These are phyloP conservation scores for Myotisia sp. DNA, from an alignment of 2,329 filamentous ascomycete genomes.

Conservation along the genomic window DNA sequence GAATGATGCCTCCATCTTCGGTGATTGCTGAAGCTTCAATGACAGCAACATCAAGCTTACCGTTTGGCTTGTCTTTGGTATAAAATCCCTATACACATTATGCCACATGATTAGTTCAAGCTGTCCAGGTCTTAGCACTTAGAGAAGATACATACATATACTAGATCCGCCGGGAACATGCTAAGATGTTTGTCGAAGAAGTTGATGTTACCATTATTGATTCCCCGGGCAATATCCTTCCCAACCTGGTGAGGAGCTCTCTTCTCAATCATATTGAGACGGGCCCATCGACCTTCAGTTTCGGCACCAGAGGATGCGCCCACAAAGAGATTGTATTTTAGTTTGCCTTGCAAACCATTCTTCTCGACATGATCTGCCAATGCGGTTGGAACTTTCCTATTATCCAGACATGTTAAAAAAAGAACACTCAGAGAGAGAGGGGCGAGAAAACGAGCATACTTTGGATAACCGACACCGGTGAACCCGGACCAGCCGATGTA, in stretches of 20 bases:
- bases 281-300: constrained; percentile 86
- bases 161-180: constrained; percentile 79
- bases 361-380: constrained; percentile 80
- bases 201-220: constrained; percentile 75
- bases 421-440: constrained; percentile 1
- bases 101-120: not conserved
- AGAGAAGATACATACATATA: constrained; percentile 52
- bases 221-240: constrained; percentile 78
- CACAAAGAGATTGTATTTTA: constrained; percentile 77
- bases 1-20: constrained; percentile 77
- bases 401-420: not conserved
- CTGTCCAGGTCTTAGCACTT: too few relatives aligned
- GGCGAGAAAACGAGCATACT: constrained; percentile 38
- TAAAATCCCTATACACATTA: constrained; percentile 50
- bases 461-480: constrained; percentile 79
- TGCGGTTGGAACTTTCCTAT: constrained; percentile 65
- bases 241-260: constrained; percentile 77
- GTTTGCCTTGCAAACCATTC: constrained; percentile 67
- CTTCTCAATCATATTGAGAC: constrained; percentile 76
- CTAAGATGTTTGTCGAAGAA: constrained; percentile 91
- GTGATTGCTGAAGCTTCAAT: constrained; percentile 79
- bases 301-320: constrained; percentile 80
- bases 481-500: constrained; percentile 88
- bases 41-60: constrained; percentile 66
- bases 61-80: constrained; percentile 61